Conservation (phyloP, 306 rosid species). For the Geum urbanum region DNA sequence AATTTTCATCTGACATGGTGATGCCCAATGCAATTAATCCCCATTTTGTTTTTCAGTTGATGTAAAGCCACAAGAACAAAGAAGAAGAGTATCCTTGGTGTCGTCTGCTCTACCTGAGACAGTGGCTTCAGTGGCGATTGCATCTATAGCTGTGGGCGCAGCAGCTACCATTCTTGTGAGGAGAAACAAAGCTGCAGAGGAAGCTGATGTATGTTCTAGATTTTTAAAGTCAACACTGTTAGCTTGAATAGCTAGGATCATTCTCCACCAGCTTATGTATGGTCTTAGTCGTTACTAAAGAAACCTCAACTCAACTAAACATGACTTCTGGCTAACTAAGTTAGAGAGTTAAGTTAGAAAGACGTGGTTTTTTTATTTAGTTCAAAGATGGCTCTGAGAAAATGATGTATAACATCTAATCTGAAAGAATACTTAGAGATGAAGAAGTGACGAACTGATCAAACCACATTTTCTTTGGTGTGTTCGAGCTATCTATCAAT, state of each 20-base stretch:
- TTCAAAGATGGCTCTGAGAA: not conserved
- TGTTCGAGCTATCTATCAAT: conserved; percentile 22
- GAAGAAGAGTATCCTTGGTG: conserved; percentile 33
- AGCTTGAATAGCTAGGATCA: not conserved
- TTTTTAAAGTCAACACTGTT: not conserved
- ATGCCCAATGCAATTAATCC: too few species aligned
- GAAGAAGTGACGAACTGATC: not conserved
- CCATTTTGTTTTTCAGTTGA: conserved; percentile 24
- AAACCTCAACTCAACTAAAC: not conserved
- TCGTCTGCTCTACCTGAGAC: conserved; percentile 71
- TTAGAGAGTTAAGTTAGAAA: too few species aligned
- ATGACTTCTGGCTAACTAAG: not conserved
- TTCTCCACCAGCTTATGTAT: not conserved
- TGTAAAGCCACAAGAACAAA: conserved; percentile 45
- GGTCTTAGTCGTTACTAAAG: not conserved
- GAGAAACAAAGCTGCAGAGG: conserved; percentile 56
- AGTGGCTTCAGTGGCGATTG: conserved; percentile 77
- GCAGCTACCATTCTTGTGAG: conserved; percentile 70
- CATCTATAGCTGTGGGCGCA: conserved; percentile 73
- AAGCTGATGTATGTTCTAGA: conserved; percentile 44
- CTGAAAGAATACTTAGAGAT: not conserved
- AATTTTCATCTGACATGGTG: conserved; percentile 15
- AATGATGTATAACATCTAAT: not conserved
- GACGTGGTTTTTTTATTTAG: not conserved
- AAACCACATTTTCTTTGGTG: not conserved